These are phyloP conservation scores for Fomitiporia mediterranea DNA, from an alignment of 1,284 basidiomycete genomes.

Conservation along the genomic window DNA sequence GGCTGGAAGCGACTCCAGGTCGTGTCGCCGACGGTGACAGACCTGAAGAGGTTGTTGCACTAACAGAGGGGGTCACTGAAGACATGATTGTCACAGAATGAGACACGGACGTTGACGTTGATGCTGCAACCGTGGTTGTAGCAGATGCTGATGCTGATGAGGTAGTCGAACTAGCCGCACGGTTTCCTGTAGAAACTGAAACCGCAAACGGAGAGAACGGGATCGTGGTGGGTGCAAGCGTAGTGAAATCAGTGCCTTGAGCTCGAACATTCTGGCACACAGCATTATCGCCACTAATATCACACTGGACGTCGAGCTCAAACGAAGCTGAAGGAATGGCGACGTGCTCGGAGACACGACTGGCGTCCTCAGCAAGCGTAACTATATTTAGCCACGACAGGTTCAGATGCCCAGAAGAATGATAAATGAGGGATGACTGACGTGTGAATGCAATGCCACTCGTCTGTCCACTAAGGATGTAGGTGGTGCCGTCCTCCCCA, in stretches of 20 bases:
- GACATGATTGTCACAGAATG: background rate
- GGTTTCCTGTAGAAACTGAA: background rate
- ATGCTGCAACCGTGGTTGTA: background rate
- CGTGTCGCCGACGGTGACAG: too few species aligned
- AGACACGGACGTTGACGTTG: background rate
- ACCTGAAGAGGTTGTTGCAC: background rate
- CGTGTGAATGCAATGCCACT: constrained; percentile 14
- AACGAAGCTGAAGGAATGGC: constrained; percentile 14
- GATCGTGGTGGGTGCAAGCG: background rate
- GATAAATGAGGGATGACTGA: background rate
- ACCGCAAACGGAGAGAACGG: constrained; percentile 10
- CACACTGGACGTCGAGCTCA: background rate
- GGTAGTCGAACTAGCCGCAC: background rate
- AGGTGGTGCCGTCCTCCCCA: constrained; percentile 12
- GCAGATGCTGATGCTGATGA: background rate
- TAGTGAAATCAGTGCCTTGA: background rate
- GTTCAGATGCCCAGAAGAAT: background rate
- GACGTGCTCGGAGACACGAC: constrained; percentile 5
- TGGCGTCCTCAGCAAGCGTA: constrained; percentile 13
- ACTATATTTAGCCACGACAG: background rate
- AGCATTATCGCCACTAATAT: background rate
- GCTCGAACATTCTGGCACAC: constrained; percentile 8
- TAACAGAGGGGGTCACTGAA: background rate
- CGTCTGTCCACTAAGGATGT: constrained; percentile 16
- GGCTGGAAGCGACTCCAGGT: too few species aligned